Evolutionary conservation across 345 rosid species (phyloP).

Genomic region (Gossypium arboreum): DNA sequence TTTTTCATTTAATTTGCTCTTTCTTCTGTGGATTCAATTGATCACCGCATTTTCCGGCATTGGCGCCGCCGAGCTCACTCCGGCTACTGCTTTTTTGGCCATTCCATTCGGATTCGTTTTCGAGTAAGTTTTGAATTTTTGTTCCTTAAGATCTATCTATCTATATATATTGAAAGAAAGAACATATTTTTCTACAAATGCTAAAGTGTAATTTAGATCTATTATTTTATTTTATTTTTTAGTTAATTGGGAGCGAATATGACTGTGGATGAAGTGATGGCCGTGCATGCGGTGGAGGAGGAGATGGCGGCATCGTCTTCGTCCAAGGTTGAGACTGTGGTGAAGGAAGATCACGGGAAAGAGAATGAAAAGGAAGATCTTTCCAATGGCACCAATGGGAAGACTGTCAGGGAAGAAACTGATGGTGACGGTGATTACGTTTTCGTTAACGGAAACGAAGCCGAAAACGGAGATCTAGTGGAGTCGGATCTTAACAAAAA

Average conservation of each 20-base stretch:
- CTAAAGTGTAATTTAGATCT: constrained; percentile 12
- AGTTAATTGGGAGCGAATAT: constrained; percentile 20
- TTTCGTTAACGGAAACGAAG: constrained; percentile 37
- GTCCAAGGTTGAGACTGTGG: constrained; percentile 30
- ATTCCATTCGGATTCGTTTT: background rate
- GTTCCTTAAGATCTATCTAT: background rate
- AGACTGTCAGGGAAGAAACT: constrained; percentile 32
- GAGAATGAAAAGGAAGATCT: constrained; percentile 31
- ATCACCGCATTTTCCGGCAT: background rate
- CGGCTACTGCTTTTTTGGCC: constrained; percentile 6
- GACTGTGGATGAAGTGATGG: constrained; percentile 52
- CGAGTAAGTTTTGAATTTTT: background rate
- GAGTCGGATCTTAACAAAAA: constrained; percentile 8
- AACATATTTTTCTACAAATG: background rate
- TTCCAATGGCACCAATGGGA: constrained; percentile 32
- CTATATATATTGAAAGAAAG: background rate
- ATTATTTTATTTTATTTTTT: background rate
- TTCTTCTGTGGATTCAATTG: background rate
- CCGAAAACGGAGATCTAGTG: constrained; percentile 29
- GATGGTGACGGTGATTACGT: constrained; percentile 33
- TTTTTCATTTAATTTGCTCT: background rate
- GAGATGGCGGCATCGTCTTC: constrained; percentile 7
- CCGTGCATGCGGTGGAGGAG: constrained; percentile 31
- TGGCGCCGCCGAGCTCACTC: constrained; percentile 1
- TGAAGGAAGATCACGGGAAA: constrained; percentile 19